These are phyloP conservation scores for Chrysanthemum lavandulifolium DNA, from an alignment of 129 eudicot genomes.

Conservation along the genomic window DNA sequence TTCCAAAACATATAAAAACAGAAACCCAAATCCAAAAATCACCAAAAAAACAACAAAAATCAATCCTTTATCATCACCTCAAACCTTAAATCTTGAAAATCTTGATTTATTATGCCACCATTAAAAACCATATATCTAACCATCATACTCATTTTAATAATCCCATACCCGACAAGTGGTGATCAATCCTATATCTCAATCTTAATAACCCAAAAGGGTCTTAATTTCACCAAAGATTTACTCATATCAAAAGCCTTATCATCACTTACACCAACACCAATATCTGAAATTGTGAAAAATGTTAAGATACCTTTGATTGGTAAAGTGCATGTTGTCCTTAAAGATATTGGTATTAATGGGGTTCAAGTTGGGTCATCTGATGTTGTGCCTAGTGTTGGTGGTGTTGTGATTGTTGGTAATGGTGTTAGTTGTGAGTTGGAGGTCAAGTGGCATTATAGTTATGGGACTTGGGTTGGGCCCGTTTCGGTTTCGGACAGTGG, in stretches of 20 bases:
- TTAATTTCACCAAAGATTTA: slow-evolving; percentile 49
- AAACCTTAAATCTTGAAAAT: slow-evolving; percentile 22
- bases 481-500: slow-evolving; percentile 52
- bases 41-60: background rate
- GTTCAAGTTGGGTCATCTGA: slow-evolving; percentile 39
- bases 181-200: slow-evolving; percentile 48
- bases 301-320: slow-evolving; percentile 55
- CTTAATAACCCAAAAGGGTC: slow-evolving; percentile 55
- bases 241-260: slow-evolving; percentile 45
- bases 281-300: slow-evolving; percentile 29
- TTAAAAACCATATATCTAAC: slow-evolving; percentile 22
- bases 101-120: slow-evolving; percentile 33
- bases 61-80: slow-evolving; percentile 10
- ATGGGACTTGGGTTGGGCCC: slow-evolving; percentile 45
- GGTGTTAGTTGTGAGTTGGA: slow-evolving; percentile 42
- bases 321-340: slow-evolving; percentile 34
- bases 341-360: slow-evolving; percentile 42
- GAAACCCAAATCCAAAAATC: background rate
- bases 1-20: background rate
- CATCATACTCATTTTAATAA: slow-evolving; percentile 26
- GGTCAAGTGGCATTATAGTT: slow-evolving; percentile 55
- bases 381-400: slow-evolving; percentile 34
- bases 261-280: slow-evolving; percentile 40
- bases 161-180: slow-evolving; percentile 27
- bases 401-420: slow-evolving; percentile 42